These are phyloP conservation scores for Aspergillus pseudoviridinutans DNA, from an alignment of 2,329 filamentous ascomycete species.

Conservation along the genomic window DNA sequence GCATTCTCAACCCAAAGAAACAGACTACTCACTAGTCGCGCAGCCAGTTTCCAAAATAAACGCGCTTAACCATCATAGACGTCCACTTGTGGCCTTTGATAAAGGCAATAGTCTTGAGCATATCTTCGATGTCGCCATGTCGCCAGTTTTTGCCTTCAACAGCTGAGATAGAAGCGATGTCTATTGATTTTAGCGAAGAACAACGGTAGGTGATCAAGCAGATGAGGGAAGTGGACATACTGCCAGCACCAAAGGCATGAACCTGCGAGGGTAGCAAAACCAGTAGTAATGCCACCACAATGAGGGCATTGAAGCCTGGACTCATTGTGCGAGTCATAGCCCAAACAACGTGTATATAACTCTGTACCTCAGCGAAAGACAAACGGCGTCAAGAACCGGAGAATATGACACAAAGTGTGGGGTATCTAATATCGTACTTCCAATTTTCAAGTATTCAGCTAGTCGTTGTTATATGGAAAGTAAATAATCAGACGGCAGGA, in stretches of 20 bases:
- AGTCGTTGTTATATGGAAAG: not conserved
- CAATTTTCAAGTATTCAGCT: not conserved
- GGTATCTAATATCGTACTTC: too few species aligned
- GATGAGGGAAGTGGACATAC: constrained; percentile 24
- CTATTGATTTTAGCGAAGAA: constrained; percentile 20
- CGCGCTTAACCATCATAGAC: constrained; percentile 69
- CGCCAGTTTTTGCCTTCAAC: constrained; percentile 52
- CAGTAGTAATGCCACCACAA: constrained; percentile 35
- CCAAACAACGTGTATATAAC: not conserved
- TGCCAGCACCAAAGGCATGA: constrained; percentile 44
- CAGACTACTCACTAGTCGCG: constrained; percentile 61
- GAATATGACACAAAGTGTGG: not conserved
- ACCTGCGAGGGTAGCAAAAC: constrained; percentile 36
- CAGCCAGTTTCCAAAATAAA: constrained; percentile 85
- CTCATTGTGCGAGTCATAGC: constrained; percentile 15
- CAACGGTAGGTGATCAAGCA: not conserved
- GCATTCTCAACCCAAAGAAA: not conserved
- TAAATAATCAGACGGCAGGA: not conserved
- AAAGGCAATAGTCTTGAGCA: constrained; percentile 72
- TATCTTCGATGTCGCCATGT: constrained; percentile 71
- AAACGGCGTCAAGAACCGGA: not conserved
- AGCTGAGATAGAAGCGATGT: constrained; percentile 48
- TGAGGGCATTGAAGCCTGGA: constrained; percentile 28
- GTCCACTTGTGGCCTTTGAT: constrained; percentile 83
- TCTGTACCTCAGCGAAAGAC: not conserved